A percentile compares a stretch with the other conserved stretches of the same genome.
Conservation (phyloP, 306 rosid genomes). For the Fragaria nilgerrensis region DNA sequence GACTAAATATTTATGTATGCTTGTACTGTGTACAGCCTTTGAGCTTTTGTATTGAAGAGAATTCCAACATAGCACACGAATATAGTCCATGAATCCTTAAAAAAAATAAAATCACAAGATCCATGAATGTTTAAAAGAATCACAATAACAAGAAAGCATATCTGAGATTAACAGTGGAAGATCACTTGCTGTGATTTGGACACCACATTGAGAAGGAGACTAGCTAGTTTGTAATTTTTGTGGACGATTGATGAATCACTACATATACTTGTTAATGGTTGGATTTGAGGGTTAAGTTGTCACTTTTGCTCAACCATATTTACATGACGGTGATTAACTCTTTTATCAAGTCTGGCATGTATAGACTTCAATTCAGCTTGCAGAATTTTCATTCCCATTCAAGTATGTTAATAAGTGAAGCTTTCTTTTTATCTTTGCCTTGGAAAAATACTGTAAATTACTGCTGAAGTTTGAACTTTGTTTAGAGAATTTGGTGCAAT, state of each 20-base stretch:
- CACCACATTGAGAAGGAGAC: not conserved
- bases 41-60: not conserved
- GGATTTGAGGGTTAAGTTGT: not conserved
- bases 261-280: not conserved
- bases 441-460: not conserved
- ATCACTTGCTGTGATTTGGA: not conserved
- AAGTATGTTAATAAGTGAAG: not conserved
- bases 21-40: not conserved
- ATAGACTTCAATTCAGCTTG: too few relatives aligned
- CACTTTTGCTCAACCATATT: not conserved
- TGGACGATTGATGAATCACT: too few relatives aligned
- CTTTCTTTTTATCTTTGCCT: not conserved
- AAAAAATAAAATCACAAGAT: too few relatives aligned
- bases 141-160: not conserved
- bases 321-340: too few relatives aligned
- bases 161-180: not conserved
- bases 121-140: too few relatives aligned
- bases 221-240: too few relatives aligned
- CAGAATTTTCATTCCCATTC: not conserved
- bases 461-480: not conserved
- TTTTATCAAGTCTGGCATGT: too few relatives aligned
- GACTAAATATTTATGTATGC: not conserved
- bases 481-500: not conserved
- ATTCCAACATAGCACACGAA: too few relatives aligned
- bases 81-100: not conserved